phyloP scores from a whole-genome alignment of 2,329 filamentous ascomycete genomes.

The Metarhizium humberi region DNA sequence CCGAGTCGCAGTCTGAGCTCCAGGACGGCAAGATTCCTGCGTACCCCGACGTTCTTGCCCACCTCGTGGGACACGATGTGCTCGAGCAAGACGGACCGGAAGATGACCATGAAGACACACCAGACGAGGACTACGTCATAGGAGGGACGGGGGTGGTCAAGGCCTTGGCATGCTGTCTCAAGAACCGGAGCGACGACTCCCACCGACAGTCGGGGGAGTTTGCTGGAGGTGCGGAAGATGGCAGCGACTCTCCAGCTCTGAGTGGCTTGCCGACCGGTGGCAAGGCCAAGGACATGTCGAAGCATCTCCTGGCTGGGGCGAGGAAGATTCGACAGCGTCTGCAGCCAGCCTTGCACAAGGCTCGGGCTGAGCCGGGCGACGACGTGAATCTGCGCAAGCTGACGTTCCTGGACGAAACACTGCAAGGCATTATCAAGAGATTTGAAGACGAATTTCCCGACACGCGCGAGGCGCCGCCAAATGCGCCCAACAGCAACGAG shows the following conservation, averaged over 20 bases:
- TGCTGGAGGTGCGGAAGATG: constrained; percentile 41
- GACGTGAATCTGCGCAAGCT: constrained; percentile 75
- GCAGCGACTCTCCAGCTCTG: constrained; percentile 34
- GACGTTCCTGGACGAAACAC: constrained; percentile 77
- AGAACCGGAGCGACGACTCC: constrained; percentile 61
- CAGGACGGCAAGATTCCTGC: constrained; percentile 20
- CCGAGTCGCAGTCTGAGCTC: constrained; percentile 25
- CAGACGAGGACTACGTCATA: constrained; percentile 91
- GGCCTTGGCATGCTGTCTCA: constrained; percentile 80
- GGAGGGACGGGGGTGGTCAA: constrained; percentile 93
- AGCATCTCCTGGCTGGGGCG: constrained; percentile 77
- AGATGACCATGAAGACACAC: constrained; percentile 59
- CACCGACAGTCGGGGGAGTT: constrained; percentile 43
- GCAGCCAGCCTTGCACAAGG: constrained; percentile 73
- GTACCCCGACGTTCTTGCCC: constrained; percentile 74
- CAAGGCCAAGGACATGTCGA: constrained; percentile 87
- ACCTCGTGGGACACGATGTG: constrained; percentile 68
- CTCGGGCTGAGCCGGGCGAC: constrained; percentile 56
- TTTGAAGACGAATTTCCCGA: constrained; percentile 97
- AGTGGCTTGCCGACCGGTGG: constrained; percentile 31
- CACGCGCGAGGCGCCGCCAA: constrained; percentile 42
- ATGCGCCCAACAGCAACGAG: constrained; percentile 1
- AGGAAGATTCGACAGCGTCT: constrained; percentile 79
- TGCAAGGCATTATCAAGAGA: constrained; percentile 84
- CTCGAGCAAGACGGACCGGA: constrained; percentile 37